A percentile compares a stretch with the other conserved stretches of the same genome.
Evolutionary conservation across 805 yeast species (phyloP).

Genomic region (Candida nemodendra): DNA sequence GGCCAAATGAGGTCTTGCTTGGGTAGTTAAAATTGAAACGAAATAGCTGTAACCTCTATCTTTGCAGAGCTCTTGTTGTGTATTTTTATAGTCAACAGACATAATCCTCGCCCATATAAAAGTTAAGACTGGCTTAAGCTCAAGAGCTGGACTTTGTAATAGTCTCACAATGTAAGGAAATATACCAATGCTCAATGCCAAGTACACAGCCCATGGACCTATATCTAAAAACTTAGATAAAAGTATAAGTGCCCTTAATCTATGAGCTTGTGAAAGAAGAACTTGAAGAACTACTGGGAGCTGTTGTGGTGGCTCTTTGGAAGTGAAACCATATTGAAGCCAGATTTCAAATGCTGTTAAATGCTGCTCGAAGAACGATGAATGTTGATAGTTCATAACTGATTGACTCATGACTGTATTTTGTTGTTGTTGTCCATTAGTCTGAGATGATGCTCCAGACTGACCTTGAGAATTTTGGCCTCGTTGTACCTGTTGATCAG

Average conservation of each 20-base stretch:
- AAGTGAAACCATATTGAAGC: constrained; percentile 86
- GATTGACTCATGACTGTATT: constrained; percentile 15
- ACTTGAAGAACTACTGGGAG: constrained; percentile 93
- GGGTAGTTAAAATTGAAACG: constrained; percentile 65
- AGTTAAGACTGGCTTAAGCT: constrained; percentile 87
- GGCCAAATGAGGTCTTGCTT: constrained; percentile 20
- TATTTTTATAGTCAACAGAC: constrained; percentile 88
- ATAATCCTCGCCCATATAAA: constrained; percentile 97
- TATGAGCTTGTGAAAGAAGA: constrained; percentile 86
- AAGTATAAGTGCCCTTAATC: constrained; percentile 82
- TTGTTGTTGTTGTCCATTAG: constrained; percentile 4
- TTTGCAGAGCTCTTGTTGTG: constrained; percentile 88
- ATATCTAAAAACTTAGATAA: constrained; percentile 84
- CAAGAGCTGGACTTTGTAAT: constrained; percentile 92
- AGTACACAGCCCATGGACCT: constrained; percentile 97
- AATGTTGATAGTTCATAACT: constrained; percentile 68
- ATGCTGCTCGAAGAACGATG: constrained; percentile 94
- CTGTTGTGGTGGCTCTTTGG: constrained; percentile 90
- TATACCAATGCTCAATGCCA: constrained; percentile 90
- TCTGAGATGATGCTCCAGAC: background rate
- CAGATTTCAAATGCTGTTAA: constrained; percentile 95
- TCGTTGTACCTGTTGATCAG: constrained; percentile 17
- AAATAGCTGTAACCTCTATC: constrained; percentile 90
- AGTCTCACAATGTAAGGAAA: constrained; percentile 91
- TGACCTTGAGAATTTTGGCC: constrained; percentile 6